A percentile compares a stretch with the other conserved stretches of the same genome.
Conservation (phyloP, 1,284 basidiomycete genomes). For the Bjerkandera adusta region DNA sequence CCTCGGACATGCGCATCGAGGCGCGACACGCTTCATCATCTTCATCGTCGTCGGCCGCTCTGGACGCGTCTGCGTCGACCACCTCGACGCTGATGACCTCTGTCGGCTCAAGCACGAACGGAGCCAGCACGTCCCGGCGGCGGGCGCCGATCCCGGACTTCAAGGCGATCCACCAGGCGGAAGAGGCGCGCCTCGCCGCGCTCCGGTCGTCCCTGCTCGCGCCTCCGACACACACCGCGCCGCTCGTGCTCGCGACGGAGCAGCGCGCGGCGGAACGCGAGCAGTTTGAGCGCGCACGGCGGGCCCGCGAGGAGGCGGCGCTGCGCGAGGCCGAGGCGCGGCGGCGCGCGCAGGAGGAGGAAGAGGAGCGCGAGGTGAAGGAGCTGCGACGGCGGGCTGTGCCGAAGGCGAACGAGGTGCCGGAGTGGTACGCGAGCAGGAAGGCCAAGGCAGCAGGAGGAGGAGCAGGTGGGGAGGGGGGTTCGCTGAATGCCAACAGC, state of each 20-base stretch:
- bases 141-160: constrained; percentile 46
- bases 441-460: constrained; percentile 42
- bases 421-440: constrained; percentile 71
- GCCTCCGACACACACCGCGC: constrained; percentile 42
- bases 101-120: constrained; percentile 16
- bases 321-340: constrained; percentile 41
- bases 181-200: constrained; percentile 39
- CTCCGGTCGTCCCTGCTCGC: constrained; percentile 42
- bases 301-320: constrained; percentile 52
- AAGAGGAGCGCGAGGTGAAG: constrained; percentile 55
- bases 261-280: constrained; percentile 56
- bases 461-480: constrained; percentile 1
- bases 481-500: neutral
- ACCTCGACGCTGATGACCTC: constrained; percentile 20
- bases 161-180: constrained; percentile 50
- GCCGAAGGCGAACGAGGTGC: constrained; percentile 68
- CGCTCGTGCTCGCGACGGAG: constrained; percentile 51
- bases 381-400: constrained; percentile 59
- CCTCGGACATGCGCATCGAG: constrained; percentile 42
- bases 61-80: constrained; percentile 22
- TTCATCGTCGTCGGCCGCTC: constrained; percentile 20
- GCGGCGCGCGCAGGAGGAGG: constrained; percentile 42
- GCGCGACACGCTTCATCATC: constrained; percentile 23
- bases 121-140: constrained; percentile 12
- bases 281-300: constrained; percentile 56